These are phyloP conservation scores for Euptelea pleiosperma DNA, from an alignment of 164 flowering plant species.

Conservation along the genomic window DNA sequence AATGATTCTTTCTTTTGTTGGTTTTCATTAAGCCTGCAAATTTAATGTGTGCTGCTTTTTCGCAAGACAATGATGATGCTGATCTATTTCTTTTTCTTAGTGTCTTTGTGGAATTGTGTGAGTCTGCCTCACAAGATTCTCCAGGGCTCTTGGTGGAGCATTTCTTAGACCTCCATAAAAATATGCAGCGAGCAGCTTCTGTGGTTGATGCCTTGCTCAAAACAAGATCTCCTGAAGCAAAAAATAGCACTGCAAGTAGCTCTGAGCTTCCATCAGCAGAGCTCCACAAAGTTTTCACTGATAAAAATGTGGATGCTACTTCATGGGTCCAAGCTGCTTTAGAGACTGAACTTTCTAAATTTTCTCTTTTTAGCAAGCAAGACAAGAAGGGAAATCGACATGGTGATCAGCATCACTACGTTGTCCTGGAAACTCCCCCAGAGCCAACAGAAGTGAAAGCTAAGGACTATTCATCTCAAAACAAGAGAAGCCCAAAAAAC, in stretches of 20 bases:
- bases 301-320: constrained; percentile 30
- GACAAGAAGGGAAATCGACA: constrained; percentile 20
- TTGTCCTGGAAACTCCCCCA: constrained; percentile 35
- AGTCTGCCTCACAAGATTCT: constrained; percentile 34
- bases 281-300: constrained; percentile 10
- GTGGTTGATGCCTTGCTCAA: constrained; percentile 29
- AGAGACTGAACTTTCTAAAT: constrained; percentile 43
- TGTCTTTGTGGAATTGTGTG: constrained; percentile 47
- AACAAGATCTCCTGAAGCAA: constrained; percentile 17
- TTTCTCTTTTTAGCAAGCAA: constrained; percentile 33
- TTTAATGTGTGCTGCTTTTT: not conserved
- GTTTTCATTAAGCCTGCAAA: too few species aligned
- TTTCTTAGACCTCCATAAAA: constrained; percentile 46
- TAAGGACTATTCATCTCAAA: constrained; percentile 24
- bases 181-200: constrained; percentile 32
- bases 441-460: constrained; percentile 6
- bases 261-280: constrained; percentile 23
- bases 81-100: constrained; percentile 19
- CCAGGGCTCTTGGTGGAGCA: constrained; percentile 33
- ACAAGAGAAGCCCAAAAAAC: constrained; percentile 23
- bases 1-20: too few species aligned
- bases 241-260: not conserved
- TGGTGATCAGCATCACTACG: constrained; percentile 23
- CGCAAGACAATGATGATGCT: not conserved
- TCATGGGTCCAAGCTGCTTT: constrained; percentile 65